Evolutionary conservation across 306 rosid genomes (phyloP).

Genomic region (Quercus rubra): DNA sequence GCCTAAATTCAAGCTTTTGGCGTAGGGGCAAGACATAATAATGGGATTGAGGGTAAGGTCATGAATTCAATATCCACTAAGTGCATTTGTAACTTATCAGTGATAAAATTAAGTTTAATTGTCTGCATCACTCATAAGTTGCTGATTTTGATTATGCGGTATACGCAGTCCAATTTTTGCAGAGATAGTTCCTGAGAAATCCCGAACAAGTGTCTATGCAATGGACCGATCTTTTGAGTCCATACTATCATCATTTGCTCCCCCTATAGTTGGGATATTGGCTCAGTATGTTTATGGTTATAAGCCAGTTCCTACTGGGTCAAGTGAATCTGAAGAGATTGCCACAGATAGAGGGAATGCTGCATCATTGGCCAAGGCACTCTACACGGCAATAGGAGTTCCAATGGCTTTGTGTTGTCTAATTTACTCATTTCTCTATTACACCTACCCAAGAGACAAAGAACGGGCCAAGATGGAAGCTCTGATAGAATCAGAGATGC

Average conservation of each 20-base stretch:
- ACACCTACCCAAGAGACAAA: conserved; percentile 55
- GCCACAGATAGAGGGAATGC: conserved; percentile 51
- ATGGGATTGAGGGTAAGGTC: too few relatives aligned
- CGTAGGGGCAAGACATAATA: not conserved
- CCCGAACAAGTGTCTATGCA: conserved; percentile 88
- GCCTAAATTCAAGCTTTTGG: not conserved
- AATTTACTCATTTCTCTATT: conserved; percentile 48
- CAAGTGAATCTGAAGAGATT: conserved; percentile 43
- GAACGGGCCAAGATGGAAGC: conserved; percentile 53
- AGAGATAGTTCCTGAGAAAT: conserved; percentile 90
- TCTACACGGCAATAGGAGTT: conserved; percentile 47
- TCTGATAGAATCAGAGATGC: conserved; percentile 55
- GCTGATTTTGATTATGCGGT: conserved; percentile 13
- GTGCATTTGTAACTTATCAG: too few relatives aligned
- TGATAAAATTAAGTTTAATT: not conserved
- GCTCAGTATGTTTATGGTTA: conserved; percentile 87
- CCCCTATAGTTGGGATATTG: conserved; percentile 82
- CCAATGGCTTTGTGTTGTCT: conserved; percentile 62
- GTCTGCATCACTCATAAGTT: not conserved
- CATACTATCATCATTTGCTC: conserved; percentile 81
- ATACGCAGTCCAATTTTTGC: conserved; percentile 88
- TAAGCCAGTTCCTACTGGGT: conserved; percentile 54
- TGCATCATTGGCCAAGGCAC: conserved; percentile 50
- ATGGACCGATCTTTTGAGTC: conserved; percentile 87
- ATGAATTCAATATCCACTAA: too few relatives aligned